phyloP scores from a whole-genome alignment of 306 rosid genomes.

The Trifolium repens region DNA sequence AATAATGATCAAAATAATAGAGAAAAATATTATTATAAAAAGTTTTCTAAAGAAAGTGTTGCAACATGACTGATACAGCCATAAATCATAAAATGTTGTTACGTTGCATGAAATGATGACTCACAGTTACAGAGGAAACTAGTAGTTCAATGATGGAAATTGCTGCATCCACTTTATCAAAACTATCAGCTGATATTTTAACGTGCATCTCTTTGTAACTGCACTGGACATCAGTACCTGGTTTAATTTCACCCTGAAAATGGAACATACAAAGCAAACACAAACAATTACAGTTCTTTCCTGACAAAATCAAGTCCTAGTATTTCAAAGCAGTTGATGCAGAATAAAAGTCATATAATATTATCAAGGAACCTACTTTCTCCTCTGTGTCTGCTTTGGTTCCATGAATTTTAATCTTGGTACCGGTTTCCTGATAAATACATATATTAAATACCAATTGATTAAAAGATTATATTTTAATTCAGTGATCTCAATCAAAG shows the following conservation, averaged over 20 bases:
- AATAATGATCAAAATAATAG: constrained; percentile 25
- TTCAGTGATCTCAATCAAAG: constrained; percentile 24
- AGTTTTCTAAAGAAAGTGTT: neutral
- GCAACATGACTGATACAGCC: constrained; percentile 12
- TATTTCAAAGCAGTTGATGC: constrained; percentile 25
- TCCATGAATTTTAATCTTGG: constrained; percentile 76
- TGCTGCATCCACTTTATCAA: constrained; percentile 91
- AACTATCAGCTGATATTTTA: constrained; percentile 81
- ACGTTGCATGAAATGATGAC: constrained; percentile 48
- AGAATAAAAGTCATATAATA: constrained; percentile 25
- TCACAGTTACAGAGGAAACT: constrained; percentile 79
- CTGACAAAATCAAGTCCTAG: constrained; percentile 21
- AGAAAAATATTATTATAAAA: neutral
- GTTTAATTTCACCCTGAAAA: constrained; percentile 71
- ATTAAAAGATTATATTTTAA: constrained; percentile 22
- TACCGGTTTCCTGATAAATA: constrained; percentile 82
- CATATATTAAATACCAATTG: constrained; percentile 27
- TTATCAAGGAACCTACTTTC: constrained; percentile 57
- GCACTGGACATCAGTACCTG: constrained; percentile 58
- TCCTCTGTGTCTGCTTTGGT: constrained; percentile 66
- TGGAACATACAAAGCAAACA: constrained; percentile 24
- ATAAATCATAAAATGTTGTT: constrained; percentile 37
- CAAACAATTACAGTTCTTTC: constrained; percentile 12
- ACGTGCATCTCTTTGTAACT: constrained; percentile 71
- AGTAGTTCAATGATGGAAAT: constrained; percentile 81